Evolutionary conservation across 2,329 filamentous ascomycete genomes (phyloP).

Genomic region (Aspergillus eucalypticola): DNA sequence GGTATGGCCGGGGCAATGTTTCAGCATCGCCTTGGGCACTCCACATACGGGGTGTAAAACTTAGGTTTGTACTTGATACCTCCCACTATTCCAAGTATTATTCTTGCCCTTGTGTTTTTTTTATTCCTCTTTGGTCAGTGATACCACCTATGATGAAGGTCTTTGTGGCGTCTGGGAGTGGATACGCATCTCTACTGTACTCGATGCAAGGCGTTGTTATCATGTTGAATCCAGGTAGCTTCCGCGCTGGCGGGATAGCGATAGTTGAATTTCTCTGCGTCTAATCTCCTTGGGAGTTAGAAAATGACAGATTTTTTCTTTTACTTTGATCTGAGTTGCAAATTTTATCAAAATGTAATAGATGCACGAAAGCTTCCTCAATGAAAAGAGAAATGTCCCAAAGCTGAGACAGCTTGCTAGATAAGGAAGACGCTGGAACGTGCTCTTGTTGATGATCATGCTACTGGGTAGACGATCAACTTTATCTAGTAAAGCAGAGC

Average conservation of each 20-base stretch:
- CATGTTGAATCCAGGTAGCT: slow-evolving; percentile 4
- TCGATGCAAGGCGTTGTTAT: slow-evolving; percentile 5
- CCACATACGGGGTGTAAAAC: slow-evolving; percentile 12
- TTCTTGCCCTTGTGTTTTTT: neutral
- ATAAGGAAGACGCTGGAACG: no score
- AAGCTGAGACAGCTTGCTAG: no score
- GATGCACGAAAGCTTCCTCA: no score
- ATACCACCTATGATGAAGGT: slow-evolving; percentile 17
- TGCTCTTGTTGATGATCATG: no score
- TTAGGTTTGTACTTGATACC: slow-evolving; percentile 23
- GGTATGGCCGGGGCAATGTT: slow-evolving; percentile 7
- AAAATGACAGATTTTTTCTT: neutral
- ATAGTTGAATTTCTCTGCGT: neutral
- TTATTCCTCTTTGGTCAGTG: slow-evolving; percentile 9
- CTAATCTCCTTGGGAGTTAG: neutral
- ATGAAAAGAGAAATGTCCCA: no score
- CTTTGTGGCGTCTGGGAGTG: neutral
- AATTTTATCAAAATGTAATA: no score
- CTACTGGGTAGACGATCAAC: no score
- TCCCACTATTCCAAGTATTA: neutral
- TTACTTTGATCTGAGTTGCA: no score
- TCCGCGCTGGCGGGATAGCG: neutral
- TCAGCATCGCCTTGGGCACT: slow-evolving; percentile 1
- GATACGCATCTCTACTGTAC: neutral
- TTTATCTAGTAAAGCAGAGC: no score